Base-by-base conservation (phyloP, 2,329 filamentous ascomycete species). In the Arthroderma uncinatum region DNA sequence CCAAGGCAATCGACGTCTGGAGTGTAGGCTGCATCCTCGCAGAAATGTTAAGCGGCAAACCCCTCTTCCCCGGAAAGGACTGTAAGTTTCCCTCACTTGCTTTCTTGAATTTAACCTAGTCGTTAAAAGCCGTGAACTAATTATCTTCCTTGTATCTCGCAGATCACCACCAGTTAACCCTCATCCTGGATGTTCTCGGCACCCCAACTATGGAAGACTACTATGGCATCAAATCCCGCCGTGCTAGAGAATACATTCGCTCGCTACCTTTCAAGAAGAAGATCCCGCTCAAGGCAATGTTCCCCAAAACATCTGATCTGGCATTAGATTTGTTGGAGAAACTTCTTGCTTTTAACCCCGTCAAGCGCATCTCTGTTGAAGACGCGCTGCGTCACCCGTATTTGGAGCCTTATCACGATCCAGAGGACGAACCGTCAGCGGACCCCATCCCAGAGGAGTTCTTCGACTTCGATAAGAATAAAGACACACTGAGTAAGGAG, bases 401-500 rank as follows among this genome's bases (percentile, higher is more conserved):
- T 75, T 82, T 98, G 34, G 93, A 98, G 78, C 93, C 93, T 4
- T 98, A 98, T 75, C 93, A 98, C 73, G 93, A 98, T 72, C 93
- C 93, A 5, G 93, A 97, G 70, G 93, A 98, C 70, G 93, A 98
- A 80, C 93, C 93, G 53, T 96, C 89, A 10, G 93, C 93, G 16
- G 88, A 91, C 44, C 91, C 93, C 21, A 98, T 98, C 67, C 93
- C 93, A 21, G 92, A 97, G 73, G 92, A 95, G 72, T 98, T 98
- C 79, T 98, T 98, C 72, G 93, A 98, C 75, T 98, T 98, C 73
- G 93, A 98, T 76, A 96, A 96, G 82, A 95, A 97, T 80, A 98
- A 98, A 83, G 93, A 98, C 73, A 93, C 86, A 67, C 76, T 98
- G 69, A 96, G 87, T 79, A 98, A 98, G 78, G 93, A 98, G 77